Base-by-base conservation (phyloP, 2,329 filamentous ascomycete species). In the Aspergillus melleus region DNA sequence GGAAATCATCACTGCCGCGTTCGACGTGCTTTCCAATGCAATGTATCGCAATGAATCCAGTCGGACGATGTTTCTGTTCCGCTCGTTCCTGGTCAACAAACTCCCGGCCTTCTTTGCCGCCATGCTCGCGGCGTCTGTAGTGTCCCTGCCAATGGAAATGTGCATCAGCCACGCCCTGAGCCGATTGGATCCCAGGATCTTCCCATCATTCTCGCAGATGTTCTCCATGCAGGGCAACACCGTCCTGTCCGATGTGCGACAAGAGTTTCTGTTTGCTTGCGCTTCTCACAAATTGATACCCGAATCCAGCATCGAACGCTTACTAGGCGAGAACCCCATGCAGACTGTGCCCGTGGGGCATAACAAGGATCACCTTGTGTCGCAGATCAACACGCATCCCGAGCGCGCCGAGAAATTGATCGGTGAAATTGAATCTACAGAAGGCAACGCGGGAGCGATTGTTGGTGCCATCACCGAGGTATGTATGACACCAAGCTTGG, bases 201-300 rank as follows among this genome's bases (percentile, higher is more conserved):
- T 90, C 64, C 86, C 87, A 4, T 85, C 87, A 0, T 82, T 89
- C 56, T 87, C 87, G 11, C 84, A 86, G 53, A 83, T 87, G 67
- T 88, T 88, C 60, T 82, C 86, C 54, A 85, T 86, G 81, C 81
- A 72, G 78, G 78, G 78, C 12, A 86, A 83, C 55, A 84, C 83
- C 55, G 81, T 84, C 42, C 79, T 90, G 2, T 85, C 86, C 29
- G 84, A 88, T 61, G 91, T 91, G 29, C 85, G 88, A 26, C 90
- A 90, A 77, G 81, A 97, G 62, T 98, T 98, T 66, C 85, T 96
- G 46, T 95, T 96, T 64, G 88, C 94, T 0, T 99, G 95, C 72
- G 91, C 91, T 57, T 82, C 97, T 44, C 93, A 98, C 73, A 87
- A 88, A 0, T 80, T 99, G n/a, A 88, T 98, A 24, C 86, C 88